Base-by-base conservation (phyloP, 2,329 filamentous ascomycete species). In the Claviceps sp. region DNA sequence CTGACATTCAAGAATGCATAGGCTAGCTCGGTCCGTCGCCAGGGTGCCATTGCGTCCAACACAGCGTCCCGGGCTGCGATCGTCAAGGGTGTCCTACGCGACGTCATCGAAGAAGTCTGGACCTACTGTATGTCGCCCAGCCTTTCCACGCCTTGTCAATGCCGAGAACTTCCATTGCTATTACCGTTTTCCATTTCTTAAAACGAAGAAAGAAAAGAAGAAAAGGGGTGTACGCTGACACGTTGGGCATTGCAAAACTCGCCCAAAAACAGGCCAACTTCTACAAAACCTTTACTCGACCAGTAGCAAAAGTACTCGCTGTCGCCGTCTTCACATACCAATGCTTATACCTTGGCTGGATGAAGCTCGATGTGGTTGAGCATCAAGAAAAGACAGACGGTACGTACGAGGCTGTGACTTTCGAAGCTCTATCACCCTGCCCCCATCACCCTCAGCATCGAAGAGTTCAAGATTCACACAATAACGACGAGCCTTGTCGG, bases 301-400 rank as follows among this genome's bases (percentile, higher is more conserved):
- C 87, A 2, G 73, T 91, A 45, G 76, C 79, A 50, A 91, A 89
- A 69, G 81, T 82, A 50, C 78, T 88, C 57, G 74, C 91, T 39
- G 76, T 85, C 62, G 85, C 87, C 50, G 77, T 89, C 51, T 82
- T 88, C 62, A 85, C 83, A 2, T 93, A 91, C 65, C 87, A 93
- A 67, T 60, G 86, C n/a, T 67, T 77, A 14, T 91, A 90, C 68
- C 88, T 79, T 71, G 70, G 69, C 14, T 93, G 87, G 87, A 64
- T 79, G 39, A 86, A 83, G 66, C 72, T 91, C 49, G 86, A 90
- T 66, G 77, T 78, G 37, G 75, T 86, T 50, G 87, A 93, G 68
- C 71, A 78, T 52, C 80, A 77, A 61, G 69, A 70, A 20, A 72
- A 80, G 45, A 78, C 77, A 58, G 68, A 77, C 58, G 75, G 82